phyloP scores from a whole-genome alignment of 352 stramenopile genomes.

The Pythium vanterpoolii region DNA sequence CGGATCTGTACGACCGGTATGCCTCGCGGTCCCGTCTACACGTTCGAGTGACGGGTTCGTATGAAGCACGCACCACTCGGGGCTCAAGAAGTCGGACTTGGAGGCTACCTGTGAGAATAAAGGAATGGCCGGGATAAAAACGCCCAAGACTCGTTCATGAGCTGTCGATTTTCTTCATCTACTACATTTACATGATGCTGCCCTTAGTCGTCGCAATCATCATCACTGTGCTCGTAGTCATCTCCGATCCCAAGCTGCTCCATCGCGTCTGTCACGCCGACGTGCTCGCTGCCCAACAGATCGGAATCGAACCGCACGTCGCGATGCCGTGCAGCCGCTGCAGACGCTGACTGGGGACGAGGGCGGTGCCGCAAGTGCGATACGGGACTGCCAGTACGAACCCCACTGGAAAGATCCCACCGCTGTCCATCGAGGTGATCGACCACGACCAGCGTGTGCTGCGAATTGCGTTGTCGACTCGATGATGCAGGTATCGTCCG shows the following conservation, averaged over 20 bases:
- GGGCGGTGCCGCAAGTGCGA: slow-evolving; percentile 8
- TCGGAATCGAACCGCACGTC: neutral
- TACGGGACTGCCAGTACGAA: slow-evolving; percentile 21
- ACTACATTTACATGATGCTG: neutral
- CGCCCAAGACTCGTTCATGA: neutral
- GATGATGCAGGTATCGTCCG: neutral
- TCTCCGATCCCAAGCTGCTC: neutral
- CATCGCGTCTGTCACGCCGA: neutral
- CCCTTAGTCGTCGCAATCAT: neutral
- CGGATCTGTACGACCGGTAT: no score
- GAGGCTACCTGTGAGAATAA: no score
- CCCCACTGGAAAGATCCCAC: neutral
- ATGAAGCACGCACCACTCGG: no score
- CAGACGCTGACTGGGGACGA: slow-evolving; percentile 13
- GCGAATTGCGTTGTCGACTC: neutral
- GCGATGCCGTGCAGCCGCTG: neutral
- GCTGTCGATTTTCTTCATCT: neutral
- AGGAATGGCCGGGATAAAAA: no score
- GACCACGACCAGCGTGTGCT: slow-evolving; percentile 1
- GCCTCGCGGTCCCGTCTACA: no score
- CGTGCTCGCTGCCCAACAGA: neutral
- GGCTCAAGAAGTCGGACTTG: no score
- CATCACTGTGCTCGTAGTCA: neutral
- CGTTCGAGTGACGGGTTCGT: no score
- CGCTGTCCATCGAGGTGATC: neutral